Base-by-base conservation (phyloP, 495 filamentous ascomycete species). In the Cairneyella variabilis region DNA sequence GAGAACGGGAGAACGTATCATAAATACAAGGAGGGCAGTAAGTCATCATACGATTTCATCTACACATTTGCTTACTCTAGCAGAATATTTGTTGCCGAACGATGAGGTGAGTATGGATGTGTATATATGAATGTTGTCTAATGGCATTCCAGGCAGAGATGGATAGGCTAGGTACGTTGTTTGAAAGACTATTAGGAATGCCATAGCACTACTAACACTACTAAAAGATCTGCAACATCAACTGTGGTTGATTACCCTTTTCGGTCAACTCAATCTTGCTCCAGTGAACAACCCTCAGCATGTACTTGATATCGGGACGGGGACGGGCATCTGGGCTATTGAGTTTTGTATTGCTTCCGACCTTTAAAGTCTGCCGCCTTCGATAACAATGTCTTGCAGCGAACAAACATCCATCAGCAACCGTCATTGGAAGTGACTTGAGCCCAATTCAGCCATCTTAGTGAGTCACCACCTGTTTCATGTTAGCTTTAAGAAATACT, bases 271-370 rank as follows among this genome's bases (percentile, higher is more conserved):
- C 5, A 64, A 49, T 51, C 47, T 66, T 1, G 67, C 69, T 3
- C 66, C 66, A 7, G 14, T 53, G 7, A 14, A 12, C 11, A 49
- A 49, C 14, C 16, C 32, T 1, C 6, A 37, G 5, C 34, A 14
- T 1, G 49, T 58, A 8, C 25, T 48, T 11, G 43, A 48, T 39
- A 42, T 58, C 20, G 56, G 56, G 3, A 58, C 56, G 16, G 56
- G 56, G 18, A 54, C 56, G 3, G 56, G 56, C 1, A 58, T 58
- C 30, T 85, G 80, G 80, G 82, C 68, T 68, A 3, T 84, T 78
- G 82, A 62, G 68, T 27, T 82, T 71, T 62, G 52, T 54, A 54
- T 17, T 9, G 10, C 20, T 17, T 21, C n/a, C 16, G 12, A 18
- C 18, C 9, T 36, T 14, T 4, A 23, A 21, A 41, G 3, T 38